Base-by-base conservation (phyloP, 441 rosid genomes). In the Gossypium davidsonii region DNA sequence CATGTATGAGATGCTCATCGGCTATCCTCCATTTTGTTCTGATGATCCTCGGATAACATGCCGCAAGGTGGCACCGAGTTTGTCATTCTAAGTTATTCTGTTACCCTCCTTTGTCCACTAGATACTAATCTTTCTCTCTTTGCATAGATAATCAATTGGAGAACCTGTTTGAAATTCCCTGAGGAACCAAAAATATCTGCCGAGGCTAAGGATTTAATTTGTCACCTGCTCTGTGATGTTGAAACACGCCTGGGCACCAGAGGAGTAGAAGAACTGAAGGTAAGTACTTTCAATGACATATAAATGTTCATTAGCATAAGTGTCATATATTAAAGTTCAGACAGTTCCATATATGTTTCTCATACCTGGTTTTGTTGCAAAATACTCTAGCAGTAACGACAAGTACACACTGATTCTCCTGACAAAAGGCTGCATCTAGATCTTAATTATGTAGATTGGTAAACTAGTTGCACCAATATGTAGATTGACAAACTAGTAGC, bases 11-110 rank as follows among this genome's bases (percentile, higher is more conserved):
- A 93, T 93, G 98, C 87, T 93, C 64, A 77, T 91, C 69, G 98
- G 97, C 67, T 91, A 93, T 83, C 96, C 94, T 71, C 97, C 94
- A 53, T 93, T 93, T 79, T 93, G 94, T 80, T 91, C 98, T 68
- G 98, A 93, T 79, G 96, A 93, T 77, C 97, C 94, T 37, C 86
- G 97, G 81, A 85, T 89, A 39, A 87, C 98, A 70, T 91, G 96
- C 81, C 96, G 97, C 79, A 91, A 93, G 97, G 98, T 93, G 63
- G 26, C 67, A 75, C 67, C 67, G 55, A 52, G 58, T 72, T 55
- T 83, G 7, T 58, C 56, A 76, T 46, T 57, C 31, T 77, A 70
- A 49, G 61, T 77, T 73, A 31, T 62, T 58, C 73, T 37, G 63
- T 58, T 46, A 46, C 64, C 21, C 66, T 68, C 21, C 52, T 44